Evolutionary conservation across 257 asterid genomes (phyloP), one percentile per base, ranked within the genome.

Genomic region (Capsicum chinense): DNA sequence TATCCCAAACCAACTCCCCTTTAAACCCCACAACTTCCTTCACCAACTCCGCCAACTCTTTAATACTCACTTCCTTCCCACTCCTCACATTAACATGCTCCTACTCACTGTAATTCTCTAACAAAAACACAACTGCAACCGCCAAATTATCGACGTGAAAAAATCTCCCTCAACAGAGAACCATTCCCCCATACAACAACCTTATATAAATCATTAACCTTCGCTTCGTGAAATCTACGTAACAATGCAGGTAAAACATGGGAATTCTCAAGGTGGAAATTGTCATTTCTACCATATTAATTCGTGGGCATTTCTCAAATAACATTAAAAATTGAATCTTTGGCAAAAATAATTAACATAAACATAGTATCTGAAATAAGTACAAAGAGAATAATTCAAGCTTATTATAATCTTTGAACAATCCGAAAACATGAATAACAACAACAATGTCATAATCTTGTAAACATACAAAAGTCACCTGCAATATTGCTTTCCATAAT

Each of bases 171-270:
- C 84, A 94, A 79, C 2, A 97, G 98, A 6, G 88, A 88, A 80
- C 98, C 98, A 67, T 91, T 91, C 82, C 98, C 98, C 98, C 98
- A 95, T 10, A 95, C 98, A 69, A 95, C 97, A 69, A 95, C 99
- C 26, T 60, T 85, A 70, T 86, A 93, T 63, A 82, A 87, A 8
- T 85, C 85, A 5, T 84, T 85, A 59, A 76, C 85, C 7, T 44
- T 44, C 7, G 48, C 48, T 44, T 44, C 48, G 48, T 44, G 48
- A 6, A 44, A 44, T 44, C 97, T 85, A 82, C 97, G 90, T 39
- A 95, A 86, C 80, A 95, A 73, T 0, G 92, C 98, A 14, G 99
- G 99, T 80, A 94, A 83, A 33, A 93, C 99, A 81, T 95, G 99
- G 26, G 98, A 93, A 85, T 94, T 95, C 48, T 95, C 93, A 0